Evolutionary conservation across 2,329 filamentous ascomycete genomes (phyloP).

Genomic region (Alternaria sp.): DNA sequence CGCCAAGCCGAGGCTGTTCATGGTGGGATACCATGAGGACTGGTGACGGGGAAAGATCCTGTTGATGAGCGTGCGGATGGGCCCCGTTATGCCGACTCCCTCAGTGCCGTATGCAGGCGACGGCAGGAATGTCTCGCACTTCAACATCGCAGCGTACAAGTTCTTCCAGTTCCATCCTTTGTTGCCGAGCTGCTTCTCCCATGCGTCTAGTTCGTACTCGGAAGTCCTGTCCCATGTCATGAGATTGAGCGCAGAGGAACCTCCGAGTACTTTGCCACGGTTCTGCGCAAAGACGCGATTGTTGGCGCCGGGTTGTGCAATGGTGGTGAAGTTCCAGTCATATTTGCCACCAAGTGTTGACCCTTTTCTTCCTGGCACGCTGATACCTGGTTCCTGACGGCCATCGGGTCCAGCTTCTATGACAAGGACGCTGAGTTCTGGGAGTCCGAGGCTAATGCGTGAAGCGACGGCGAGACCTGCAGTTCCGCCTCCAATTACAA

Average conservation of each 20-base stretch:
- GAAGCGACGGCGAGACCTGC: constrained; percentile 39
- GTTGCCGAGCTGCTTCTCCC: constrained; percentile 37
- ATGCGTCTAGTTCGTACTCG: constrained; percentile 39
- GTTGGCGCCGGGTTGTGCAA: constrained; percentile 50
- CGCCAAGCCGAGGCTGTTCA: constrained; percentile 54
- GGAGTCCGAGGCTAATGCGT: constrained; percentile 41
- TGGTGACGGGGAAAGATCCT: constrained; percentile 54
- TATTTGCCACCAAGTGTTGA: constrained; percentile 35
- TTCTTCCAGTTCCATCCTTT: constrained; percentile 43
- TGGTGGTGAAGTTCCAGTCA: constrained; percentile 54
- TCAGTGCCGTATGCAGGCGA: constrained; percentile 32
- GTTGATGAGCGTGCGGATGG: constrained; percentile 49
- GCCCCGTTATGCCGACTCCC: constrained; percentile 40
- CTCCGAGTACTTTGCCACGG: constrained; percentile 58
- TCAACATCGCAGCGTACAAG: constrained; percentile 42
- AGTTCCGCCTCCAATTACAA: constrained; percentile 34
- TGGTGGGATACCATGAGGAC: constrained; percentile 53
- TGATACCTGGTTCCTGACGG: constrained; percentile 33
- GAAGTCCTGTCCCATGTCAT: constrained; percentile 43
- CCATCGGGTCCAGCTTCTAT: constrained; percentile 40
- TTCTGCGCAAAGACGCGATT: constrained; percentile 52
- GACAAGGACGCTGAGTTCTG: constrained; percentile 28
- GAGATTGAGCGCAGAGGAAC: constrained; percentile 55
- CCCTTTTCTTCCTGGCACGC: constrained; percentile 35
- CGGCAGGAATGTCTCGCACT: constrained; percentile 39